phyloP scores from a whole-genome alignment of 305 asterid species.

The Solanum hybrid region DNA sequence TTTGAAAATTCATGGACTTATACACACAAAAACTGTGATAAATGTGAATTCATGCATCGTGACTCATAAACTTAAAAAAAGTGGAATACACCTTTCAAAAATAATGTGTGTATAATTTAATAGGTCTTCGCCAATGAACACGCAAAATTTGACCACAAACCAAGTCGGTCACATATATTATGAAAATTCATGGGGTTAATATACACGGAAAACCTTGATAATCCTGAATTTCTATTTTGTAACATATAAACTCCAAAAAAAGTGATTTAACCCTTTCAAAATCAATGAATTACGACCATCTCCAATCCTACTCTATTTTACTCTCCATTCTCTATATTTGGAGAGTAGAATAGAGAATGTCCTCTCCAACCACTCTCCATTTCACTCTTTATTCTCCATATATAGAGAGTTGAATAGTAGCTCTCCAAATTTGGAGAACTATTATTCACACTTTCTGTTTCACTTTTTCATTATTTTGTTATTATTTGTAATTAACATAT shows the following conservation, averaged over 20 bases:
- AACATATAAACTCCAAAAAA: neutral
- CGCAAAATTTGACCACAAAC: neutral
- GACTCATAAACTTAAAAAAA: neutral
- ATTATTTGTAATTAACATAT: too few species aligned
- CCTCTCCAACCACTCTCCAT: too few species aligned
- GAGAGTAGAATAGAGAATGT: too few species aligned
- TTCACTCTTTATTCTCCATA: too few species aligned
- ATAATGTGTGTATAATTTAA: neutral
- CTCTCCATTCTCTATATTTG: too few species aligned
- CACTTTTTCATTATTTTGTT: too few species aligned
- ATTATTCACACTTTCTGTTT: too few species aligned
- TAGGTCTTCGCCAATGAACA: neutral
- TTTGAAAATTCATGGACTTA: neutral
- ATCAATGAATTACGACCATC: neutral
- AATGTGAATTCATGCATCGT: neutral
- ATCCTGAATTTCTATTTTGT: neutral
- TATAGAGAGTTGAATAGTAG: too few species aligned
- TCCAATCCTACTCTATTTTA: too few species aligned
- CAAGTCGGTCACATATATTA: neutral
- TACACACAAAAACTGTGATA: neutral
- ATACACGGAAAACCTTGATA: neutral
- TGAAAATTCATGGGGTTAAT: neutral
- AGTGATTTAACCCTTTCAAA: neutral
- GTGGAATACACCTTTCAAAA: neutral
- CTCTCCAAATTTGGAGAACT: too few species aligned